Percentiles rank a stretch among this genome's conserved stretches.
These are phyloP conservation scores for Zygoascus sp. DNA, from an alignment of 1,139 yeast genomes.

Conservation along the genomic window DNA sequence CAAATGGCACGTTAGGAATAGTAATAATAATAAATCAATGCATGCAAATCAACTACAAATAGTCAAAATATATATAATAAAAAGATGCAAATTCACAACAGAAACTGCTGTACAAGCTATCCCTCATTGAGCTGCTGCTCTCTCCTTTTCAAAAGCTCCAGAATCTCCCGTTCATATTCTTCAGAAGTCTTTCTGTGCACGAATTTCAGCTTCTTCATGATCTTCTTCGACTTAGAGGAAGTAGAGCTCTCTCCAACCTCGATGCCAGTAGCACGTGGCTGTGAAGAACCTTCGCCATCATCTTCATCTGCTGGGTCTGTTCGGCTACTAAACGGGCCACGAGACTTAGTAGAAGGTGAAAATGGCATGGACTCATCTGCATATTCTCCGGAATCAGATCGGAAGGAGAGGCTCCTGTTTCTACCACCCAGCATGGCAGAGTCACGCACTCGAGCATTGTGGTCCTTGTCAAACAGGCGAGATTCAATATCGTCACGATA, in stretches of 20 bases:
- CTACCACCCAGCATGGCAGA: background rate
- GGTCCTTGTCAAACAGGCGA: background rate
- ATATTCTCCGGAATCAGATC: constrained; percentile 2
- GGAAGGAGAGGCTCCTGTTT: constrained; percentile 3
- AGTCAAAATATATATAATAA: background rate
- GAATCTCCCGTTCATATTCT: constrained; percentile 38
- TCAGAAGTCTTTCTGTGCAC: constrained; percentile 28
- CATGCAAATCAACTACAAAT: constrained; percentile 1
- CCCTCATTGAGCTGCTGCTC: constrained; percentile 27
- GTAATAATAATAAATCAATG: constrained; percentile 1
- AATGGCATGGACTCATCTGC: constrained; percentile 1
- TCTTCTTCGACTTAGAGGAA: constrained; percentile 34
- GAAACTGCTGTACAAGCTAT: background rate
- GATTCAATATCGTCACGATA: constrained; percentile 17
- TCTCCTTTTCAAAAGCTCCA: constrained; percentile 36
- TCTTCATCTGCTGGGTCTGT: background rate
- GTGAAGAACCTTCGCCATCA: constrained; percentile 32
- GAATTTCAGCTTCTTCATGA: constrained; percentile 28
- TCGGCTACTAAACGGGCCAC: background rate
- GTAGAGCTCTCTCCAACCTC: constrained; percentile 45
- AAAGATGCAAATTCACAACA: background rate
- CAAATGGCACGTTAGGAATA: no score
- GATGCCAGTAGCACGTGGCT: background rate
- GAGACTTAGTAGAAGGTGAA: background rate
- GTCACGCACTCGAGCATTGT: constrained; percentile 1